Base-by-base conservation (phyloP, 2,329 filamentous ascomycete species). In the Stagonosporopsis chrysanthemi region DNA sequence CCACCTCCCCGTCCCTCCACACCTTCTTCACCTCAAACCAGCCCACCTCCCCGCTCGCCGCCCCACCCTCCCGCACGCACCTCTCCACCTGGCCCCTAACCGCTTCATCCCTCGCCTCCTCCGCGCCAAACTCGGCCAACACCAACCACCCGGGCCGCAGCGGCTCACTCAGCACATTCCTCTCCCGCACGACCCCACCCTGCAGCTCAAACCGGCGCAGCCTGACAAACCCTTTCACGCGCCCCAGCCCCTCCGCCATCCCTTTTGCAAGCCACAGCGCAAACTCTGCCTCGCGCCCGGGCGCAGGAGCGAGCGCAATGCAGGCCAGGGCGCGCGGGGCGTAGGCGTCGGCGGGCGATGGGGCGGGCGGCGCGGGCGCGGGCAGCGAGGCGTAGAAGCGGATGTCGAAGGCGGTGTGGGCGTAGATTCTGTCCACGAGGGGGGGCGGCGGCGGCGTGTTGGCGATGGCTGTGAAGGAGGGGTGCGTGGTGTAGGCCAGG, bases 1-100 rank as follows among this genome's bases (percentile, higher is more conserved):
- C 6, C 1, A 36, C 42, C 4, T 47, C 47, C 4, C 47, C 47
- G 23, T 51, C 47, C 2, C 1, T 19, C 53, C 53, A 56, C 22
- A 47, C 47, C 53, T 19, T 52, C 47, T 26, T 47, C 4, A 56
- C 47, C 36, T 19, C 41, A 43, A 36, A 56, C 53, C 53, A 56
- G 17, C 28, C 42, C 4, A 56, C 42, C 28, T 46, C 36, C 9
- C 29, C 53, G 8, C 17, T 14, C 4, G 11, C 28, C 46, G 22
- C 7, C 19, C 29, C 36, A 2, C 35, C 23, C 28, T 15, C 9
- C 6, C 2, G 6, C 8, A 35, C 22, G 33, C n/a, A 38, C 39
- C 12, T n/a, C 39, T 50, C 41, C 3, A 39, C 40, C 29, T 23
- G 31, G 15, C 15, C 28, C 35, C 8, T 36, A 0, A 24, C 9